These are phyloP conservation scores for Tolypocladium guangdongense DNA, from an alignment of 2,329 filamentous ascomycete genomes.

Conservation along the genomic window DNA sequence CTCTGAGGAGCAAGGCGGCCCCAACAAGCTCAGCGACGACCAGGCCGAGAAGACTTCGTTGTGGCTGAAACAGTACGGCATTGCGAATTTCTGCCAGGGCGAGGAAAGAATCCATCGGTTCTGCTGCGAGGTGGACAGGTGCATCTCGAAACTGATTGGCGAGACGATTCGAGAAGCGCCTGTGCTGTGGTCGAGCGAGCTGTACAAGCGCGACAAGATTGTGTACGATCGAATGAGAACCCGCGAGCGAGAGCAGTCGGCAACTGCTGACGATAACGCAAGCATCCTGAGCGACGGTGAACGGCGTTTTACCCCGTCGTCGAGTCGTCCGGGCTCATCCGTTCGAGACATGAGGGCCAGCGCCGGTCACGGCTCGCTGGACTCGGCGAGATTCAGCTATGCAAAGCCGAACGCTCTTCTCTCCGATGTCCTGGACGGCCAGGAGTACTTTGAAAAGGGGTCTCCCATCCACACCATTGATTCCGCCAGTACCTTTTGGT, in stretches of 20 bases:
- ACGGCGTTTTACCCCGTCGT: conserved; percentile 31
- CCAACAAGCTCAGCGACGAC: conserved; percentile 92
- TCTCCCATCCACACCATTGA: conserved; percentile 64
- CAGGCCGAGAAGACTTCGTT: conserved; percentile 75
- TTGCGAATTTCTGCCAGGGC: conserved; percentile 89
- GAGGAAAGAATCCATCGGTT: conserved; percentile 94
- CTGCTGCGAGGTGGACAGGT: conserved; percentile 79
- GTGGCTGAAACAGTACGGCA: conserved; percentile 71
- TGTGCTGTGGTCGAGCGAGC: conserved; percentile 82
- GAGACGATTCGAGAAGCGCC: conserved; percentile 77
- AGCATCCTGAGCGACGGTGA: conserved; percentile 47
- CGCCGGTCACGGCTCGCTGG: conserved; percentile 57
- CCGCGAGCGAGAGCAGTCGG: conserved; percentile 35
- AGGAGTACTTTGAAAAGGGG: conserved; percentile 58
- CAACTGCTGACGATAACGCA: conserved; percentile 36
- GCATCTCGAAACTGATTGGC: conserved; percentile 74
- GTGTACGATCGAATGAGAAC: conserved; percentile 37
- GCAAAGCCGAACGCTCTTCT: conserved; percentile 45
- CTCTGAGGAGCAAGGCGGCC: conserved; percentile 71
- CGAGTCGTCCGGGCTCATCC: conserved; percentile 38
- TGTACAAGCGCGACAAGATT: conserved; percentile 69
- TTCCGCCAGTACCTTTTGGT: conserved; percentile 77
- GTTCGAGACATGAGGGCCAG: conserved; percentile 51
- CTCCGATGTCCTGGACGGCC: conserved; percentile 57
- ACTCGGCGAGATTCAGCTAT: conserved; percentile 54